A percentile compares a stretch with the other conserved stretches of the same genome.
Conservation (phyloP, 495 filamentous ascomycete genomes). For the Neurospora sp. region DNA sequence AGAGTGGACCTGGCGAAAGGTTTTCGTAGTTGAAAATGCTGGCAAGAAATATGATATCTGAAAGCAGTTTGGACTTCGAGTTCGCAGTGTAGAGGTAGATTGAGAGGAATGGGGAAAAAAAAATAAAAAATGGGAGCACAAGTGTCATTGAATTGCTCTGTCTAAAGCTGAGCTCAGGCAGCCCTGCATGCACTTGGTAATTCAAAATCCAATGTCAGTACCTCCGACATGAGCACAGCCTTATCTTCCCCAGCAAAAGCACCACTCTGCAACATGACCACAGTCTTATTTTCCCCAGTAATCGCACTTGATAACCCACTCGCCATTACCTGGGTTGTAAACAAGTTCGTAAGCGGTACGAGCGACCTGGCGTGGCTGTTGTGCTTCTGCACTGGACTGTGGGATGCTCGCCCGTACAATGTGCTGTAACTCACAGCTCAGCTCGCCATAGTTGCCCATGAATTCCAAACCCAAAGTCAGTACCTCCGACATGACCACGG, state of each 20-base stretch:
- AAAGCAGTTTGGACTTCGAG: neutral
- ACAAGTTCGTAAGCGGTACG: slow-evolving; percentile 26
- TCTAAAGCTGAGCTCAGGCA: neutral
- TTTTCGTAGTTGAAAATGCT: neutral
- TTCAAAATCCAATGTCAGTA: no score
- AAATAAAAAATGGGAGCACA: no score
- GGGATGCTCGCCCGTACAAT: slow-evolving; percentile 1
- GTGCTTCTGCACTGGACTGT: no score
- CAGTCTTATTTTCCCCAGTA: no score
- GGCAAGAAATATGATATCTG: neutral
- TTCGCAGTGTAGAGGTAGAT: no score
- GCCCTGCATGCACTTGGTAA: neutral
- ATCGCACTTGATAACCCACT: slow-evolving; percentile 14
- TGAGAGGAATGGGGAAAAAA: no score
- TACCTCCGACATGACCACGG: neutral
- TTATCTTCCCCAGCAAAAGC: no score
- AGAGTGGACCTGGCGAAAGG: neutral
- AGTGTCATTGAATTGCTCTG: no score
- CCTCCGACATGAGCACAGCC: no score
- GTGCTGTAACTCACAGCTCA: slow-evolving; percentile 23
- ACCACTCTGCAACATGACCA: no score
- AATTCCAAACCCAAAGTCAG: slow-evolving; percentile 33
- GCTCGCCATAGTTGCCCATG: slow-evolving; percentile 38
- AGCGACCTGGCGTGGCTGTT: neutral
- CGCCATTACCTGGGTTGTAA: slow-evolving; percentile 27